phyloP scores from a whole-genome alignment of 1,139 yeast species.

The Suhomyces guaymorum region DNA sequence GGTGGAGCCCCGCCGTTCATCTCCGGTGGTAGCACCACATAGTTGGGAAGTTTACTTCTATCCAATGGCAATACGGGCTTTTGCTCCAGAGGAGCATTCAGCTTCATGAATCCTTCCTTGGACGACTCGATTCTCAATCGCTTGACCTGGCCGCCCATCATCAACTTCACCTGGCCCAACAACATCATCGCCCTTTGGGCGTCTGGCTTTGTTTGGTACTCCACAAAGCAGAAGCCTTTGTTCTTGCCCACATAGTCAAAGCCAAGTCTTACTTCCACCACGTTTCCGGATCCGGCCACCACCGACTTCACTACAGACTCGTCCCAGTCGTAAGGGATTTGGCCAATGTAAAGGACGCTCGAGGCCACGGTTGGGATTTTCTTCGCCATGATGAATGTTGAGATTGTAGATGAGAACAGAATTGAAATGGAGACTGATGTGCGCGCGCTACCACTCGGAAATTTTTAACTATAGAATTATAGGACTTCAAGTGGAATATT shows the following conservation, averaged over 20 bases:
- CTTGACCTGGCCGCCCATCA: conserved; percentile 33
- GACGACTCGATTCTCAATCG: conserved; percentile 58
- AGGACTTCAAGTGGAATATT: too few relatives aligned
- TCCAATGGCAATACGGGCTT: conserved; percentile 46
- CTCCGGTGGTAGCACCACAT: conserved; percentile 57
- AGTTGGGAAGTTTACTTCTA: conserved; percentile 49
- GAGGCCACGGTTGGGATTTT: conserved; percentile 8
- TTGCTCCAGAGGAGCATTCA: conserved; percentile 26
- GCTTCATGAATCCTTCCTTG: conserved; percentile 54
- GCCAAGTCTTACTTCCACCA: conserved; percentile 63
- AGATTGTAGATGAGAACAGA: too few relatives aligned
- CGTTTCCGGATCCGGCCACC: conserved; percentile 63
- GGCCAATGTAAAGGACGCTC: conserved; percentile 51
- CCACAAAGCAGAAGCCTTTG: conserved; percentile 66
- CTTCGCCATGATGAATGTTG: conserved; percentile 5
- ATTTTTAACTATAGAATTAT: too few relatives aligned
- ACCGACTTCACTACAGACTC: conserved; percentile 55
- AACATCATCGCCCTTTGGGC: conserved; percentile 51
- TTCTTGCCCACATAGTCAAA: conserved; percentile 63
- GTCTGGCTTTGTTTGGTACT: conserved; percentile 52
- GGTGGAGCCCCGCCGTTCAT: conserved; percentile 21
- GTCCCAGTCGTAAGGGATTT: conserved; percentile 66
- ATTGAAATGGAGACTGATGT: too few relatives aligned
- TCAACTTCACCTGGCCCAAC: conserved; percentile 45
- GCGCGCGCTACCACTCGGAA: too few relatives aligned